Conservation (phyloP, 768 basidiomycete genomes). For the Grammothele lineata region DNA sequence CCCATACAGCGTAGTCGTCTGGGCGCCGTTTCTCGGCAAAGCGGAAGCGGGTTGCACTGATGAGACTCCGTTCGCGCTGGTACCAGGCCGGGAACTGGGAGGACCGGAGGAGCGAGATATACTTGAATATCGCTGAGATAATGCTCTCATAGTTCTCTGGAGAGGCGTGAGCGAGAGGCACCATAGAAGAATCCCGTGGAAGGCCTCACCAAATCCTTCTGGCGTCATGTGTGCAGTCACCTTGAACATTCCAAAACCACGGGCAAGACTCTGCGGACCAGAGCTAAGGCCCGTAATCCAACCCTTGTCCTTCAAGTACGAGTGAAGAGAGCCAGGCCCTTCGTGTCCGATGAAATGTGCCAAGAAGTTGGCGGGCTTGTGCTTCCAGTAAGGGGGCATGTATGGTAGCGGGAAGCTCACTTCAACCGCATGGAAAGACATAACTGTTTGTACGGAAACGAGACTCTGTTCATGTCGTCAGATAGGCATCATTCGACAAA, state of each 20-base stretch:
- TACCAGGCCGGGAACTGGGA: constrained; percentile 59
- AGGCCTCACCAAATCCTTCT: constrained; percentile 75
- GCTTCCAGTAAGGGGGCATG: constrained; percentile 68
- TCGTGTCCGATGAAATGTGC: constrained; percentile 88
- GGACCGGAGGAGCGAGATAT: constrained; percentile 63
- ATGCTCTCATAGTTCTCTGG: constrained; percentile 75
- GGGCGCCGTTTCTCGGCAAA: constrained; percentile 84
- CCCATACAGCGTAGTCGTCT: constrained; percentile 71
- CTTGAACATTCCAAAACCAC: constrained; percentile 90
- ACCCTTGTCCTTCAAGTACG: constrained; percentile 84
- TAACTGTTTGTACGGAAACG: constrained; percentile 84
- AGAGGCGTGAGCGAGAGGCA: constrained; percentile 1
- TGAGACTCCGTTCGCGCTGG: constrained; percentile 69
- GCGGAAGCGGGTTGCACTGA: constrained; percentile 74
- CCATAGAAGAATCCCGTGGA: background rate
- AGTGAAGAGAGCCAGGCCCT: constrained; percentile 86
- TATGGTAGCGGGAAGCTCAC: constrained; percentile 75
- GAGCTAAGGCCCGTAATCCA: constrained; percentile 77
- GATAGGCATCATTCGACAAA: background rate
- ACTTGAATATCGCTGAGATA: constrained; percentile 71
- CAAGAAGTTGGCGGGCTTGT: constrained; percentile 75
- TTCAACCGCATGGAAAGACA: constrained; percentile 81
- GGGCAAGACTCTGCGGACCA: constrained; percentile 65
- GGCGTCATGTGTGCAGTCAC: constrained; percentile 75
- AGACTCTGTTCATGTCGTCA: constrained; percentile 61